Evolutionary conservation across 2,329 filamentous ascomycete species (phyloP), one percentile per base, ranked within the genome.

Genomic region (Trichoderma gracile): DNA sequence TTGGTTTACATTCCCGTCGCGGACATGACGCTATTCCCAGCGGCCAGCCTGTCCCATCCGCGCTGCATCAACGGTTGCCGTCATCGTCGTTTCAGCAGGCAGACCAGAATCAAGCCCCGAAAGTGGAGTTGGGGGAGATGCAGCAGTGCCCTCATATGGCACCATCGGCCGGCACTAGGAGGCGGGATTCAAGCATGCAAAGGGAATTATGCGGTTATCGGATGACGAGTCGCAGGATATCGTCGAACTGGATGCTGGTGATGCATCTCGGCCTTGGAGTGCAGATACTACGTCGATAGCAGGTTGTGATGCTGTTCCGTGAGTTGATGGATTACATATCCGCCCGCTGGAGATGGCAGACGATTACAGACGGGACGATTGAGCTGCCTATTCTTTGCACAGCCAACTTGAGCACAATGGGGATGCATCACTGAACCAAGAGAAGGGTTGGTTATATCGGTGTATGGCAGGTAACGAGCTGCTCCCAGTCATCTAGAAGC

Each of bases 181-280:
- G 5, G 40, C 54, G 54, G 42, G 42, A 46, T 33, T 46, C 54
- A 57, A 57, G 54, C 54, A 57, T 57, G 33, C 40, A 54, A 54
- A 40, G 30, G 23, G 50, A 54, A 30, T 30, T 57, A 46, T 25
- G 23, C 17, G 8, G 14, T 19, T 14, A 40, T 55, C 15, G 33
- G 33, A 38, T 42, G 33, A 42, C 7, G 8, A 50, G 6, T 57
- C 54, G 40, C 40, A 45, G 38, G 7, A 46, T 30, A 45, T 57
- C 15, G 25, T 23, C 54, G 8, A 15, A 46, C 21, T 45, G n/a
- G 17, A 9, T 9, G 33, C 3, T 38, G 33, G 10, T 14, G 33
- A 38, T 38, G 33, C 33, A 12, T 38, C 33, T 38, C 33, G 10
- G 10, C 3, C 4, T 1, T 38, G 33, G 33, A 38, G 33, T 14